Evolutionary conservation across 306 rosid genomes (phyloP), one percentile per base, ranked within the genome.

Genomic region (Mucuna pruriens): DNA sequence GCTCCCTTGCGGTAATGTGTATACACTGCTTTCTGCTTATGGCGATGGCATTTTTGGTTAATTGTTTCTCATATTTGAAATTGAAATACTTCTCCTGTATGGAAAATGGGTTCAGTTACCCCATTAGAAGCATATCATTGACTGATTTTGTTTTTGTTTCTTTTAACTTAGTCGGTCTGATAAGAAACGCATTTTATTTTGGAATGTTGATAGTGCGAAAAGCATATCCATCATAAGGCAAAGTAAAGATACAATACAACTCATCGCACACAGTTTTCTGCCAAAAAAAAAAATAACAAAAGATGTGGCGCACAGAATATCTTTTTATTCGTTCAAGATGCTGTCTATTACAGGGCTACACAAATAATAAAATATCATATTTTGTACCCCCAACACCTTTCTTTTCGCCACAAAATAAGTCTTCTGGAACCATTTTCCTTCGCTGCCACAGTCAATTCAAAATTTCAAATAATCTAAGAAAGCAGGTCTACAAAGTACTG

Each of bases 221-320:
- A 29, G 85, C 70, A 65, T 74, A 65, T 81, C 69, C 80, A 10
- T 17, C 5, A 17, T 49, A 71, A 55, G 71, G 49, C 61, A 66
- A 40, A 2, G 3, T 48, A 48, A 46, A 22, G 81, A 63, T 15
- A 25, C 4, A 4, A 46, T 31, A 44, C 80, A 8, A 22, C 36
- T 6, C 36, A 63, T 23, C 10, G 22, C 36, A 7, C 36, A 46
- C 33, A 4, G 49, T 17, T 76, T 38, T 29, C 4, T 34, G 31
- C 31, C 31, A 1, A 8, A 46, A 26, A 48, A 1, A 10, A n/a
- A 26, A 48, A 1, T 5, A n/a, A 61, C 1, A 33, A 23, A 39
- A 42, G 60, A 65, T 42, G 12, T 17, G 44, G 71, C 61, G 51
- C 71, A 25, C 0, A 16, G 69, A 57, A 25, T 58, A 61, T 76